phyloP scores from a whole-genome alignment of 1,284 basidiomycete species.

The Ustilago tritici region DNA sequence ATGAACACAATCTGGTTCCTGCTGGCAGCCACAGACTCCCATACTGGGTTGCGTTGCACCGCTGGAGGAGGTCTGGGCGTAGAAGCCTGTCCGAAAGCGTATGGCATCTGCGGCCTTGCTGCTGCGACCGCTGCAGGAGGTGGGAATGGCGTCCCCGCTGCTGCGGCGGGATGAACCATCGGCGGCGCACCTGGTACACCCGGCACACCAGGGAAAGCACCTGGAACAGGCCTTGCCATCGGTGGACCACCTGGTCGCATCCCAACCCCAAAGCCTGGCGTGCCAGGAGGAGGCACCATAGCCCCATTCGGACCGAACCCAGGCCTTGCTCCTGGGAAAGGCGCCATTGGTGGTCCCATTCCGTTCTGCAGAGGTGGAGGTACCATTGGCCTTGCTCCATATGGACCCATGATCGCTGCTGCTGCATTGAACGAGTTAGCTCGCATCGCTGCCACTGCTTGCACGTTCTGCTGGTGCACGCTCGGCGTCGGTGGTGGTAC shows the following conservation, averaged over 20 bases:
- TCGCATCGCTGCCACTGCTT: slow-evolving; percentile 48
- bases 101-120: slow-evolving; percentile 47
- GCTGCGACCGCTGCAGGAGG: slow-evolving; percentile 2
- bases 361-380: slow-evolving; percentile 33
- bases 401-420: slow-evolving; percentile 41
- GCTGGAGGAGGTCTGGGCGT: slow-evolving; percentile 42
- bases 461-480: slow-evolving; percentile 45
- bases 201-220: slow-evolving; percentile 21
- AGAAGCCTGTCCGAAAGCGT: slow-evolving; percentile 45
- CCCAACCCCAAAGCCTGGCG: slow-evolving; percentile 26
- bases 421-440: slow-evolving; percentile 47
- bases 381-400: slow-evolving; percentile 25
- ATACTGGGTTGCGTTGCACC: slow-evolving; percentile 62
- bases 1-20: slow-evolving; percentile 67
- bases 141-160: slow-evolving; percentile 23
- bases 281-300: slow-evolving; percentile 26
- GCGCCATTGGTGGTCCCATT: slow-evolving; percentile 30
- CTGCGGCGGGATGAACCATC: slow-evolving; percentile 31
- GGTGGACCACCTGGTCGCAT: slow-evolving; percentile 30
- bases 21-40: slow-evolving; percentile 64
- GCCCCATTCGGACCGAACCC: slow-evolving; percentile 42
- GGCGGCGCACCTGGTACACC: slow-evolving; percentile 27
- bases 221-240: slow-evolving; percentile 30
- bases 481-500: slow-evolving; percentile 80
- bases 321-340: slow-evolving; percentile 40